Evolutionary conservation across 202 grass and related monocot species (phyloP).

Genomic region (Tripidium arundinaceum): DNA sequence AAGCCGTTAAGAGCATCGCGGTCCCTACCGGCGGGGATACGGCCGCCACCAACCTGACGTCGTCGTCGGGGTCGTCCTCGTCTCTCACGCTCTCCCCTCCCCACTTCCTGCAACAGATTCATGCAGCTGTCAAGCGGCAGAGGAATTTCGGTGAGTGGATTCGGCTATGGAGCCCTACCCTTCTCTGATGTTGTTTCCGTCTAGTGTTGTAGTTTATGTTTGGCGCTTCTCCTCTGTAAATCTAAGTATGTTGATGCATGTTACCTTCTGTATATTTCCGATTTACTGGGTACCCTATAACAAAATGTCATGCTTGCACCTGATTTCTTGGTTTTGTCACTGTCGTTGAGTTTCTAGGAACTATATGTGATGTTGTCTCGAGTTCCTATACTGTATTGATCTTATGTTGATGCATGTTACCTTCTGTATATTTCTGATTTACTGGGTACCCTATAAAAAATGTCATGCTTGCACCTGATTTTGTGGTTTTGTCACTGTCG

Average conservation of each 20-base stretch:
- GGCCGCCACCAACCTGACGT: conserved; percentile 39
- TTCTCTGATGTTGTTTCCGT: not conserved
- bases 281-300: not conserved
- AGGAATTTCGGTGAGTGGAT: conserved; percentile 51
- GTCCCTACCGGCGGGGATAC: conserved; percentile 33
- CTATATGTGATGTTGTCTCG: not conserved
- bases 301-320: not conserved
- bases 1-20: conserved; percentile 13
- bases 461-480: too few relatives aligned
- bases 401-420: too few relatives aligned
- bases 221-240: conserved; percentile 17
- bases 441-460: too few relatives aligned
- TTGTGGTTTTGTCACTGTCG: too few relatives aligned
- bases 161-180: not conserved
- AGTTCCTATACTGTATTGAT: not conserved
- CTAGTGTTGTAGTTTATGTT: conserved; percentile 23
- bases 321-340: not conserved
- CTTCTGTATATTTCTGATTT: too few relatives aligned
- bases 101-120: conserved; percentile 54
- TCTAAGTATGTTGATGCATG: not conserved
- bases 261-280: not conserved
- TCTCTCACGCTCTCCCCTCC: conserved; percentile 46
- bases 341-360: not conserved
- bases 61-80: conserved; percentile 59
- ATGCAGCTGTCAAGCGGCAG: conserved; percentile 73